A percentile compares a stretch with the other conserved stretches of the same genome.
Conservation (phyloP, 441 rosid species). For the Metrosideros polymorpha region DNA sequence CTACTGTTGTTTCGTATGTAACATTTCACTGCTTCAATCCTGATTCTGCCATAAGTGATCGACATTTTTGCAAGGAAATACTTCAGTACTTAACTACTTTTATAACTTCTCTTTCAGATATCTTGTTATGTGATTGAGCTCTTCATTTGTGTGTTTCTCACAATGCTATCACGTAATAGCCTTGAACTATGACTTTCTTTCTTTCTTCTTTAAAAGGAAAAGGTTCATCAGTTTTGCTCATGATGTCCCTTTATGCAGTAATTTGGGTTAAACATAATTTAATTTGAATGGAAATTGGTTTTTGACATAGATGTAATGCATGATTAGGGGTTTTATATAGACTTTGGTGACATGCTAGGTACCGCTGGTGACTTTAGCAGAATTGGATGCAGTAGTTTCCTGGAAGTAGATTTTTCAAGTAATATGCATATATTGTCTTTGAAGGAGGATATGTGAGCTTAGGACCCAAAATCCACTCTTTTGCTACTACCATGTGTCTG, state of each 20-base stretch:
- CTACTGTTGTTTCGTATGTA: background rate
- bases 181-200: background rate
- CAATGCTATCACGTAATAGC: background rate
- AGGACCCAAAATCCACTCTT: background rate
- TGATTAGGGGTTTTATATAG: background rate
- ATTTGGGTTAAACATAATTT: background rate
- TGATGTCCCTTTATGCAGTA: background rate
- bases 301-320: background rate
- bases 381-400: background rate
- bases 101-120: background rate
- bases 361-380: background rate
- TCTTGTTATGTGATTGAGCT: background rate
- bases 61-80: background rate
- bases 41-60: background rate
- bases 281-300: background rate
- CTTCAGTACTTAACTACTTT: background rate
- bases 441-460: background rate
- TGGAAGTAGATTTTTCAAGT: background rate
- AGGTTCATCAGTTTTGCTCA: background rate
- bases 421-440: background rate
- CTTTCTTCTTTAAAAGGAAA: background rate
- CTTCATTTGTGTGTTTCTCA: background rate
- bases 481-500: background rate
- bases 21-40: background rate
- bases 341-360: background rate